A percentile compares a stretch with the other conserved stretches of the same genome.
Evolutionary conservation across 257 asterid species (phyloP).

Genomic region (Ligustrum vulgare): DNA sequence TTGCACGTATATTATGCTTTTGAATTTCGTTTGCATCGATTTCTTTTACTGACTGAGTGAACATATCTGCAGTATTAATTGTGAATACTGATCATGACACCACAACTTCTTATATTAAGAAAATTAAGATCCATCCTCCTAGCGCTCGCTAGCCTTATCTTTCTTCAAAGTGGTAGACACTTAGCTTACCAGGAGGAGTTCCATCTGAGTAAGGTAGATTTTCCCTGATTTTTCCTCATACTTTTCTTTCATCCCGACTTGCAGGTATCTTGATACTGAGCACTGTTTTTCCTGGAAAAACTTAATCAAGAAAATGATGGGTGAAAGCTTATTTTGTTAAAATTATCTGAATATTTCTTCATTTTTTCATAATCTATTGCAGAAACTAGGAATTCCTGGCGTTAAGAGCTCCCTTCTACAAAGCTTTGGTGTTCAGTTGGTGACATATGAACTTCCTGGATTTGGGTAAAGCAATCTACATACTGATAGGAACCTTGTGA

Average conservation of each 20-base stretch:
- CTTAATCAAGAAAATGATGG: background rate
- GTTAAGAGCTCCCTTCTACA: constrained; percentile 57
- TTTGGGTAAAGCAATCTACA: constrained; percentile 97
- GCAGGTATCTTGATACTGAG: constrained; percentile 54
- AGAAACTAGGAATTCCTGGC: constrained; percentile 78
- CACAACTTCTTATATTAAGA: constrained; percentile 51
- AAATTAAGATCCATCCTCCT: constrained; percentile 59
- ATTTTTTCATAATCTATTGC: background rate
- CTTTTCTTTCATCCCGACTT: constrained; percentile 86
- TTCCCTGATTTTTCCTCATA: constrained; percentile 69
- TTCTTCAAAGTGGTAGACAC: constrained; percentile 90
- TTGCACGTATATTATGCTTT: too few relatives aligned
- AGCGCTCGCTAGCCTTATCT: constrained; percentile 56
- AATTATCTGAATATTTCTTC: background rate
- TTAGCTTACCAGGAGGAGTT: constrained; percentile 87
- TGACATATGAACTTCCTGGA: constrained; percentile 91
- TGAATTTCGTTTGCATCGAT: too few relatives aligned
- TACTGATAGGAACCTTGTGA: constrained; percentile 76
- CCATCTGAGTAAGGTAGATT: constrained; percentile 71
- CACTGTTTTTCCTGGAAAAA: too few relatives aligned
- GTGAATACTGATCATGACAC: too few relatives aligned
- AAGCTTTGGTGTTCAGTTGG: constrained; percentile 77
- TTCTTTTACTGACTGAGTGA: too few relatives aligned
- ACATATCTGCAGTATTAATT: too few relatives aligned
- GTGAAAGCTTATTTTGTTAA: background rate